Conservation (phyloP, 345 rosid genomes). For the Euphorbia peplus region DNA sequence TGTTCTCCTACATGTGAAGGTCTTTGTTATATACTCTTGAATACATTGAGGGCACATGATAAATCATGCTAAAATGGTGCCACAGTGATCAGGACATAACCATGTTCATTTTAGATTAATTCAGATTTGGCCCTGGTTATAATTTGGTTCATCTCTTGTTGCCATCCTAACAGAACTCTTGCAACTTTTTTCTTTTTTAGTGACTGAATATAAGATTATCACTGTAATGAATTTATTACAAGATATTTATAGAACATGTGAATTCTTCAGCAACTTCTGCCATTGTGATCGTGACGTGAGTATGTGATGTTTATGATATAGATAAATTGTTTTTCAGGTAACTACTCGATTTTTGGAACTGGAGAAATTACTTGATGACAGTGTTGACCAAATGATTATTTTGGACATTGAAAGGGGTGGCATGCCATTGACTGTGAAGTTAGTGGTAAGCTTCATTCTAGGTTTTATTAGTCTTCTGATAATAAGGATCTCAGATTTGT, state of each 20-base stretch:
- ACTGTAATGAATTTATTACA: background rate
- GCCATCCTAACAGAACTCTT: background rate
- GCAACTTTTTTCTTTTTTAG: background rate
- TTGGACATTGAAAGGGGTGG: constrained; percentile 94
- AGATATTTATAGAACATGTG: background rate
- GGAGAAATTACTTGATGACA: constrained; percentile 82
- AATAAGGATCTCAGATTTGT: background rate
- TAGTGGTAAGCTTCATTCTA: constrained; percentile 52
- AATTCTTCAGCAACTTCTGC: background rate
- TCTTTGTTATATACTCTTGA: background rate
- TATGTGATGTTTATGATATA: constrained; percentile 1
- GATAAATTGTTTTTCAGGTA: constrained; percentile 44
- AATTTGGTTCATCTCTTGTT: background rate
- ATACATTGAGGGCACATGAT: background rate
- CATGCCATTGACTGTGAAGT: constrained; percentile 47
- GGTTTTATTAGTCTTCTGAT: background rate
- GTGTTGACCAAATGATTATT: constrained; percentile 56
- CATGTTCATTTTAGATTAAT: background rate
- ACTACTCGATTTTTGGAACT: constrained; percentile 75
- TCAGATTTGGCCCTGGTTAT: background rate
- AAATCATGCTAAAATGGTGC: background rate
- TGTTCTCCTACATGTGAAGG: background rate
- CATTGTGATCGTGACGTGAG: background rate
- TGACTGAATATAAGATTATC: background rate
- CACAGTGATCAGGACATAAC: background rate